phyloP scores from a whole-genome alignment of 305 asterid genomes.

The Fraxinus velutina region DNA sequence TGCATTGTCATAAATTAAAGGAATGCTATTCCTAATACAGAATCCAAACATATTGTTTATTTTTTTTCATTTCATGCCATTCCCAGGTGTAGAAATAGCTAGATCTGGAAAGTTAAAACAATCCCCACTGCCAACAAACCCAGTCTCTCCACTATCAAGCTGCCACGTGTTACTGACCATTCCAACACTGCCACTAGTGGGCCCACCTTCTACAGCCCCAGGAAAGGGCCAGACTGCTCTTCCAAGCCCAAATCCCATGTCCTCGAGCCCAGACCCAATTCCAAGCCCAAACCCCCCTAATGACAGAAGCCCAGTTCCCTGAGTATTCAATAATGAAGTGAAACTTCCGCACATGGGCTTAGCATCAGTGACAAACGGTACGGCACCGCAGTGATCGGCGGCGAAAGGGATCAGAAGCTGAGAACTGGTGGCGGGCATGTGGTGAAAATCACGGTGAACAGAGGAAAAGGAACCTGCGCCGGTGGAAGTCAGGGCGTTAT shows the following conservation, averaged over 20 bases:
- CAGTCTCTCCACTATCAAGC: conserved; percentile 51
- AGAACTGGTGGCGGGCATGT: conserved; percentile 31
- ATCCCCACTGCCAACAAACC: conserved; percentile 44
- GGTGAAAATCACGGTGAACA: conserved; percentile 42
- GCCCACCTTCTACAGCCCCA: conserved; percentile 40
- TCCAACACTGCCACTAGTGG: conserved; percentile 28
- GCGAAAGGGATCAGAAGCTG: conserved; percentile 39
- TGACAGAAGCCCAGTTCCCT: conserved; percentile 48
- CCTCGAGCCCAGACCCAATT: conserved; percentile 46
- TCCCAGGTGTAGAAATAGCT: conserved; percentile 67
- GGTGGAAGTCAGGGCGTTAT: conserved; percentile 1
- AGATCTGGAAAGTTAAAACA: conserved; percentile 65
- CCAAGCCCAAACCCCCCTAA: conserved; percentile 63
- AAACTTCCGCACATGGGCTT: conserved; percentile 54
- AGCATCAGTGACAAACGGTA: conserved; percentile 25
- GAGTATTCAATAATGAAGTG: conserved; percentile 59
- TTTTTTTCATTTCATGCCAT: conserved; percentile 35
- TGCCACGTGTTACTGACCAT: conserved; percentile 59
- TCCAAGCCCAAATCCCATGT: conserved; percentile 61
- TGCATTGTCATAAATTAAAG: background rate
- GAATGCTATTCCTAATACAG: background rate
- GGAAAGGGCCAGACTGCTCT: conserved; percentile 63
- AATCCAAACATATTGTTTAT: background rate
- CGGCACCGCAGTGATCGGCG: conserved; percentile 33
- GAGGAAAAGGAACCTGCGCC: conserved; percentile 16